Evolutionary conservation across 192 early-diverging fungal genomes (phyloP).

Genomic region (Pilaira anomala): DNA sequence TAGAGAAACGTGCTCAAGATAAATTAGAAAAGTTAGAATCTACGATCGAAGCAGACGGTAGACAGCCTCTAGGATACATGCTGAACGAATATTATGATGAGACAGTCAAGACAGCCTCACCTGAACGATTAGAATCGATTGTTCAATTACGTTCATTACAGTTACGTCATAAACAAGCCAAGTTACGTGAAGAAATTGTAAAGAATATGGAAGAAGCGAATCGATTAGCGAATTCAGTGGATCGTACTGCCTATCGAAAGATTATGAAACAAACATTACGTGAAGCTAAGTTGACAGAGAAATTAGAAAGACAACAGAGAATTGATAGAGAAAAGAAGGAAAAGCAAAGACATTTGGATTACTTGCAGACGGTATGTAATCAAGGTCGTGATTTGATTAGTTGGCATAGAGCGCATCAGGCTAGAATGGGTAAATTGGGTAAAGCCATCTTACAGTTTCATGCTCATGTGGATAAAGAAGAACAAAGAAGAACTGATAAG

Average conservation of each 20-base stretch:
- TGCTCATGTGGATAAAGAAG: conserved; percentile 82
- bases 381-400: conserved; percentile 70
- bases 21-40: conserved; percentile 61
- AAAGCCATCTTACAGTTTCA: conserved; percentile 75
- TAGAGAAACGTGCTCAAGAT: conserved; percentile 65
- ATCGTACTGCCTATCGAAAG: conserved; percentile 72
- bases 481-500: conserved; percentile 80
- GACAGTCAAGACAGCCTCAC: conserved; percentile 33
- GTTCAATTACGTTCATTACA: conserved; percentile 84
- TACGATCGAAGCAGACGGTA: conserved; percentile 29
- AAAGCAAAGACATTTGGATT: conserved; percentile 79
- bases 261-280: conserved; percentile 79
- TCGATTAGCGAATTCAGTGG: conserved; percentile 72
- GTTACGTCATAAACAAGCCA: conserved; percentile 74
- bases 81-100: conserved; percentile 39
- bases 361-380: conserved; percentile 67
- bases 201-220: conserved; percentile 68
- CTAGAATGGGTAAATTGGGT: conserved; percentile 70
- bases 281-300: conserved; percentile 85
- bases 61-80: conserved; percentile 42
- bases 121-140: conserved; percentile 67
- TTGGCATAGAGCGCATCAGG: conserved; percentile 72
- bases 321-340: conserved; percentile 84
- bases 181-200: conserved; percentile 72
- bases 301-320: conserved; percentile 85